Percentiles rank a stretch among this genome's conserved stretches.
Conservation (phyloP, 129 eudicot genomes). For the Rutidosis leptorrhynchoides region DNA sequence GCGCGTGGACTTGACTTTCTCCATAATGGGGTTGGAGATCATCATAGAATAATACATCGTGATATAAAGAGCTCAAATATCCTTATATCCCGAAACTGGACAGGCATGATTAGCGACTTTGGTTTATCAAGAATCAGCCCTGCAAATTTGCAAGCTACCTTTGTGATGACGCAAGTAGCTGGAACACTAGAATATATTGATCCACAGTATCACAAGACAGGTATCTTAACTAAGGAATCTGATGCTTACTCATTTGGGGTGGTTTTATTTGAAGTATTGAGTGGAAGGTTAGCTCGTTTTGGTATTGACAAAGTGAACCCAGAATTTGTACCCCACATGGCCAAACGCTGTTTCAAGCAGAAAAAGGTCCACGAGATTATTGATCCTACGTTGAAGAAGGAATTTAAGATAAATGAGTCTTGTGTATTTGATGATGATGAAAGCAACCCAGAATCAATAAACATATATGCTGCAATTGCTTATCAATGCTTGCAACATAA, state of each 20-base stretch:
- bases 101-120: conserved; percentile 32
- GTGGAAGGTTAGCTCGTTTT: conserved; percentile 32
- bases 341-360: conserved; percentile 27
- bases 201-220: conserved; percentile 36
- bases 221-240: conserved; percentile 28
- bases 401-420: conserved; percentile 12
- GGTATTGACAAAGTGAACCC: conserved; percentile 16
- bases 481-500: neutral
- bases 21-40: conserved; percentile 32
- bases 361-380: conserved; percentile 22
- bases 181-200: conserved; percentile 36
- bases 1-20: conserved; percentile 31
- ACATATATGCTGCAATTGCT: neutral
- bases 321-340: conserved; percentile 29
- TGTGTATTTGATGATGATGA: no score
- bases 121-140: conserved; percentile 35
- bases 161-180: conserved; percentile 33
- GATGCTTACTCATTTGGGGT: conserved; percentile 37
- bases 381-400: conserved; percentile 14
- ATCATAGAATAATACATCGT: conserved; percentile 33
- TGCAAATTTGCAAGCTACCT: conserved; percentile 32
- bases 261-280: conserved; percentile 27
- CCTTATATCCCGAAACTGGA: conserved; percentile 11
- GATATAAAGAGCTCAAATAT: conserved; percentile 35
- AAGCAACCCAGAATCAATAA: no score